phyloP scores from a whole-genome alignment of 176 grass and related monocot genomes.

The Hsuehochloa calcarea region DNA sequence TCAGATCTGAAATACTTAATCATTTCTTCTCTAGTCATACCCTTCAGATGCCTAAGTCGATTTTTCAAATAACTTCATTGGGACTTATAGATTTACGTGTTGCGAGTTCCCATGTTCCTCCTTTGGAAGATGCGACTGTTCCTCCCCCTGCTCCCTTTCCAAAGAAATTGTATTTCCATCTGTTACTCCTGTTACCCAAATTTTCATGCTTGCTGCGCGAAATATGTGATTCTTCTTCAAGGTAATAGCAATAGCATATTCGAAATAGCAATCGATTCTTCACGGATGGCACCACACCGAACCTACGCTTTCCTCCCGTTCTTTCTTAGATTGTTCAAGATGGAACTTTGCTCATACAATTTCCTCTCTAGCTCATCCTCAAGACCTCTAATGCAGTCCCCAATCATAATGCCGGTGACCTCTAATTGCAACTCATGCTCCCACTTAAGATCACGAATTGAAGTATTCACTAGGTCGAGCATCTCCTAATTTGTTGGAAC shows the following conservation, averaged over 20 bases:
- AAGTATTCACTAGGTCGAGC: conserved; percentile 45
- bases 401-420: conserved; percentile 57
- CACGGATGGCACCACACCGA: conserved; percentile 59
- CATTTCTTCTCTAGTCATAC: conserved; percentile 69
- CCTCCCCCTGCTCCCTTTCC: conserved; percentile 42
- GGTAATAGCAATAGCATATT: conserved; percentile 53
- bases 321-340: conserved; percentile 54
- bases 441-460: conserved; percentile 55
- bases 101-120: conserved; percentile 37
- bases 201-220: conserved; percentile 39
- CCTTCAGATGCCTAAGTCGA: conserved; percentile 78
- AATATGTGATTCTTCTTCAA: conserved; percentile 48
- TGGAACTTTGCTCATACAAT: conserved; percentile 57
- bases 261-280: conserved; percentile 68
- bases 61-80: conserved; percentile 68
- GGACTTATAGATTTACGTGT: conserved; percentile 55
- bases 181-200: conserved; percentile 54
- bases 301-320: conserved; percentile 63
- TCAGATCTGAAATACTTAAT: conserved; percentile 81
- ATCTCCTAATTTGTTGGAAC: conserved; percentile 64
- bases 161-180: conserved; percentile 64
- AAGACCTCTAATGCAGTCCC: conserved; percentile 61
- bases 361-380: conserved; percentile 71
- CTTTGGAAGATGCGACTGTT: conserved; percentile 43
- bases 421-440: conserved; percentile 81